A percentile compares a stretch with the other conserved stretches of the same genome.
Conservation (phyloP, 2,329 filamentous ascomycete species). For the Ophiosphaerella narmari region DNA sequence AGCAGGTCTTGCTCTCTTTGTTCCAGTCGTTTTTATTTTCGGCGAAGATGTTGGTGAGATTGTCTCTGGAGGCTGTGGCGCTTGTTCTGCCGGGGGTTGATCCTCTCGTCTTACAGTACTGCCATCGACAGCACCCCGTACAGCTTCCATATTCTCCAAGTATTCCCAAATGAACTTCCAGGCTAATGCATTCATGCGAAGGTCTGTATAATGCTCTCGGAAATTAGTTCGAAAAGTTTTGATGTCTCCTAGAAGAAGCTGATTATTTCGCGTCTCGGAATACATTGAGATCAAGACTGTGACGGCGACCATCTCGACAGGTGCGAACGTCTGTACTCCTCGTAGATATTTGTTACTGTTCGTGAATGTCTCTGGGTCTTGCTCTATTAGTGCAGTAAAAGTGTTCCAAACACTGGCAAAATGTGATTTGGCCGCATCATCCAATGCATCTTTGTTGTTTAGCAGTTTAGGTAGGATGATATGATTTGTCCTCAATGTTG, state of each 20-base stretch:
- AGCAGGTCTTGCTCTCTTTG: slow-evolving; percentile 7
- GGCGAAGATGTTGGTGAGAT: background rate
- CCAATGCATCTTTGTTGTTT: slow-evolving; percentile 28
- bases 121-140: slow-evolving; percentile 30
- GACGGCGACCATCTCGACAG: slow-evolving; percentile 44
- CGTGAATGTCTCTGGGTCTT: slow-evolving; percentile 34
- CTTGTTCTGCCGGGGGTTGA: background rate
- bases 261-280: slow-evolving; percentile 30
- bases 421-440: slow-evolving; percentile 38
- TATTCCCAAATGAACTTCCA: slow-evolving; percentile 43
- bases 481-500: slow-evolving; percentile 27
- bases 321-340: slow-evolving; percentile 41
- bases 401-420: slow-evolving; percentile 40
- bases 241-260: slow-evolving; percentile 38
- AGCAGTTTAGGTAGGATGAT: slow-evolving; percentile 29
- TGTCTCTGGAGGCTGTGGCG: background rate
- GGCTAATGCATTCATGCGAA: slow-evolving; percentile 27
- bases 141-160: slow-evolving; percentile 32
- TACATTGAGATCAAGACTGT: slow-evolving; percentile 41
- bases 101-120: slow-evolving; percentile 18
- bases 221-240: slow-evolving; percentile 26
- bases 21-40: background rate
- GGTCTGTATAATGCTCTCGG: slow-evolving; percentile 34
- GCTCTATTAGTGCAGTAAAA: slow-evolving; percentile 31
- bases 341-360: slow-evolving; percentile 30